Evolutionary conservation across 495 filamentous ascomycete species (phyloP), one percentile per base, ranked within the genome.

Genomic region (Neurospora tetraspora): DNA sequence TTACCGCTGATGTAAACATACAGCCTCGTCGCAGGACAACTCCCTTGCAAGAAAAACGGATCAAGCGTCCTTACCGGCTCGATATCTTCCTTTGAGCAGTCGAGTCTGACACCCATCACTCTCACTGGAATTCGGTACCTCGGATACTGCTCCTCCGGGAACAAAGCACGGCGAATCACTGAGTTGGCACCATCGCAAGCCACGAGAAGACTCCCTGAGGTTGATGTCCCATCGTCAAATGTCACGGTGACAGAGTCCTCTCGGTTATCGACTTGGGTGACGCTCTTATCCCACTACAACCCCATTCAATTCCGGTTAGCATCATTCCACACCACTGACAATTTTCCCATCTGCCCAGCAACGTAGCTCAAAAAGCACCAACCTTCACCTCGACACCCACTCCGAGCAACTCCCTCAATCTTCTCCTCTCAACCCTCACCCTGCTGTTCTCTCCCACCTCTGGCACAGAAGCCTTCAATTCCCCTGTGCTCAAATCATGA

Each of bases 21-120:
- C 5, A 85, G 82, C 36, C 87, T 81, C 12, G 89, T 86, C 14
- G 82, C 79, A 0, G 89, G 88, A 69, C 90, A 84, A 5, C 85
- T 82, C 2, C 89, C 88, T 69, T 91, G 88, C 65, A 91, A 87
- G 47, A 91, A 87, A 34, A 85, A 86, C 1, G 89, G 88, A 69
- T 91, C 88, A 20, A 90, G 83, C 69, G 73, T 71, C 27, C 74
- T 69, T 23, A 82, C 16, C 34, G 77, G 75, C 42, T 75, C 76
- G 18, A 82, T 79, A 59, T 80, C 68, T 18, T 78, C 80, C 6
- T 71, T 72, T 3, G 77, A 78, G 75, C 73, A 80, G 23, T 77
- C 73, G 69, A 78, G 36, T 71, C 76, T 78, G 59, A 78, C 69
- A 65, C 81, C 81, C 73, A 81, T 71, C 20, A 81, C 59, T 2